phyloP scores from a whole-genome alignment of 352 stramenopile genomes.

The Blastocystis sp. region DNA sequence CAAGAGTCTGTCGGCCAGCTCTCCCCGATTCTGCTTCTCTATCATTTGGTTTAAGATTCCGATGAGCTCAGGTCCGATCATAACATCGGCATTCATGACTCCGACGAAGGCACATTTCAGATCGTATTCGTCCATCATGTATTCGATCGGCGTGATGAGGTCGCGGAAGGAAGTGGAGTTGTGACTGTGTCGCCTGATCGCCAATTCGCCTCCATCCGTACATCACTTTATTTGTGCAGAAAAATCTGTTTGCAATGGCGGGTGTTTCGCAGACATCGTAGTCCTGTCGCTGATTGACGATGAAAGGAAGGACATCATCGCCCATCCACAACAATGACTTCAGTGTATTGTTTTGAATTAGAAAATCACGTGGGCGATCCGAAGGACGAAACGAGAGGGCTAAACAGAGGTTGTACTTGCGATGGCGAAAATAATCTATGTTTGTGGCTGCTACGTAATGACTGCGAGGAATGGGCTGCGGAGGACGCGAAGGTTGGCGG shows the following conservation, averaged over 20 bases:
- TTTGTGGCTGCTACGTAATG: neutral
- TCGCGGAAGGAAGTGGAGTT: neutral
- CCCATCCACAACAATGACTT: neutral
- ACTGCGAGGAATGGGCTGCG: neutral
- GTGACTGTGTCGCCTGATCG: neutral
- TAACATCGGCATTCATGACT: neutral
- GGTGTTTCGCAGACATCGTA: neutral
- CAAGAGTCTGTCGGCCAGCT: neutral
- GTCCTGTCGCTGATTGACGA: neutral
- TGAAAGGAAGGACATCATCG: neutral
- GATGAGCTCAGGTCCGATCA: neutral
- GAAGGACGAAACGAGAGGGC: neutral
- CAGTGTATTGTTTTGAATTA: neutral
- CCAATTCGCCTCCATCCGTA: neutral
- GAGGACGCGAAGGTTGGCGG: neutral
- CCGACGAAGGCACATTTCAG: neutral
- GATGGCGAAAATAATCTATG: neutral
- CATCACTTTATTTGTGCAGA: conserved; percentile 4
- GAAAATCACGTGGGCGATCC: neutral
- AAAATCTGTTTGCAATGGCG: neutral
- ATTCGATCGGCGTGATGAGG: neutral
- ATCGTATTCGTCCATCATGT: neutral
- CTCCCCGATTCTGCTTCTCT: neutral
- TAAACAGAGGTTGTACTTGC: neutral
- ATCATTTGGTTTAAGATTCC: neutral